phyloP scores from a whole-genome alignment of 1,284 basidiomycete genomes.

The Somion occarium region DNA sequence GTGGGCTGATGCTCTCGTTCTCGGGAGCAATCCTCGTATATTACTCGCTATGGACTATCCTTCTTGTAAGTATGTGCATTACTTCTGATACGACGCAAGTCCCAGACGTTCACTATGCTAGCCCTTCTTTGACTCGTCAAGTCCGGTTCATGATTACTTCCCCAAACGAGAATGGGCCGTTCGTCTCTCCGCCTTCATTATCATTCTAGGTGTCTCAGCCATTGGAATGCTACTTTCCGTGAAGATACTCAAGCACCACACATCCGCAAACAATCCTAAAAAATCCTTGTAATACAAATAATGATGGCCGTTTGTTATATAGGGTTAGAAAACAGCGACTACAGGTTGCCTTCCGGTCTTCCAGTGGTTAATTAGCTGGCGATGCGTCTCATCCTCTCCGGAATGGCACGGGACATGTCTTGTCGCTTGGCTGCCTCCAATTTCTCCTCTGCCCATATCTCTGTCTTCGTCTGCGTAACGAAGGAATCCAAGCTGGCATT shows the following conservation, averaged over 20 bases:
- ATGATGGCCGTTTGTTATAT: background rate
- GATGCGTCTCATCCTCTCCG: slow-evolving; percentile 13
- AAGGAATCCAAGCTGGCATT: slow-evolving; percentile 39
- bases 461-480: slow-evolving; percentile 50
- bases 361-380: background rate
- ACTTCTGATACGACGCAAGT: slow-evolving; percentile 1
- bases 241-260: slow-evolving; percentile 40
- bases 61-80: slow-evolving; percentile 58
- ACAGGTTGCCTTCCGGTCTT: too few relatives aligned
- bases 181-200: slow-evolving; percentile 76
- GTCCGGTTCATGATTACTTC: slow-evolving; percentile 73
- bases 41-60: slow-evolving; percentile 87
- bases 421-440: slow-evolving; percentile 43
- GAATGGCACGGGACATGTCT: slow-evolving; percentile 14
- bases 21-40: slow-evolving; percentile 80
- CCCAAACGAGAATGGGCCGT: slow-evolving; percentile 90
- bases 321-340: too few relatives aligned
- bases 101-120: slow-evolving; percentile 26
- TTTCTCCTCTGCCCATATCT: slow-evolving; percentile 60
- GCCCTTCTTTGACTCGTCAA: slow-evolving; percentile 82
- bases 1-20: slow-evolving; percentile 74
- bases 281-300: background rate
- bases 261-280: background rate
- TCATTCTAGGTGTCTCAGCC: slow-evolving; percentile 72
- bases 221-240: slow-evolving; percentile 77